Evolutionary conservation across 352 stramenopile species (phyloP), one percentile per base, ranked within the genome.

Genomic region (Phytophthora sp.): DNA sequence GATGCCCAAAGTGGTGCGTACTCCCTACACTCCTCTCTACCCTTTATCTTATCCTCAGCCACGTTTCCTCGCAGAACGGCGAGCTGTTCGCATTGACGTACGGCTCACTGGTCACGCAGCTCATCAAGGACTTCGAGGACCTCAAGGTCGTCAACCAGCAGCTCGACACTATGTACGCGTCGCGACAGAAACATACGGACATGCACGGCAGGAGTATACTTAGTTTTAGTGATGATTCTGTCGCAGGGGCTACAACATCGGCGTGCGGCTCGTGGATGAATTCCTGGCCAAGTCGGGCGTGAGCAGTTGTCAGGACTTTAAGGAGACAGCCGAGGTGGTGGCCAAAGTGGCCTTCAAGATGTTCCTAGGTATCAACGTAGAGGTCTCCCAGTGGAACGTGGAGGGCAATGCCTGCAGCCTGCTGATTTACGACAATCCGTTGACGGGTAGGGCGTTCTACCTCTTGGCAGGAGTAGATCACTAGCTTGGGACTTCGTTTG

Each of bases 41-140:
- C 30, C 49, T 6, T 13, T 3, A 8, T 41, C 20, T 15, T 26
- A n/a, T n/a, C n/a, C n/a, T n/a, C n/a, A n/a, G n/a, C n/a, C 8
- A 29, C 0, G 54, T 6, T 46, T 0, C 18, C 13, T 27, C 18
- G 15, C 39, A 63, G 56, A 99, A 99, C 69, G 95, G 96, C n/a
- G 97, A 99, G 79, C 85, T 99, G 30, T 99, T 99, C 63, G 92
- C 96, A 33, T 79, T 99, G 50, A 99, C 96, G 8, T 99, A 99
- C 77, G 97, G 97, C 30, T 94, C 95, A 16, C 89, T 99, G 63
- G 94, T 99, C 20, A 98, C 53, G 6, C 63, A 95, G 82, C 79
- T 99, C 11, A 94, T 99, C 45, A 94, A 98, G 67, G 97, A 99
- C 73, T 98, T 97, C 58, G 95, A 99, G 70, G 91, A 98, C 67